phyloP scores from a whole-genome alignment of 2,329 filamentous ascomycete genomes.

The Orbilia javanica region DNA sequence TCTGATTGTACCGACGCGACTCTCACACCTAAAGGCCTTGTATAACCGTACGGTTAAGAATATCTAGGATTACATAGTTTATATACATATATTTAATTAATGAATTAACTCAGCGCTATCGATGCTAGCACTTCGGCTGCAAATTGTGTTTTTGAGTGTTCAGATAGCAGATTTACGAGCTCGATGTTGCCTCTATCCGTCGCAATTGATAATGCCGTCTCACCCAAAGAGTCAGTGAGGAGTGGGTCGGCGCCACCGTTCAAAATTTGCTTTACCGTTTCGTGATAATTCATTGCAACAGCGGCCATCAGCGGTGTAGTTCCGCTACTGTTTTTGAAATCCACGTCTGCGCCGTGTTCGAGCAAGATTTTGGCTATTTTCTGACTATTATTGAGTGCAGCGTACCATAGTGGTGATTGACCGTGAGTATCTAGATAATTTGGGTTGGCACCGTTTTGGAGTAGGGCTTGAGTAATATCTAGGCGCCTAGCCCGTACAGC shows the following conservation, averaged over 20 bases:
- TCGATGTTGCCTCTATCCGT: background rate
- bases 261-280: background rate
- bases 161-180: background rate
- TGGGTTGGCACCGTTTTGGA: background rate
- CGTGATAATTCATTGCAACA: background rate
- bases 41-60: no score
- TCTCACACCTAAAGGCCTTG: no score
- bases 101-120: background rate
- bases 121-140: background rate
- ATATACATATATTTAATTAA: background rate
- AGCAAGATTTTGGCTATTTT: constrained; percentile 2
- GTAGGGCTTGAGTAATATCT: no score
- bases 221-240: background rate
- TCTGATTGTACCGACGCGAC: no score
- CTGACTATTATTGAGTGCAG: constrained; percentile 34
- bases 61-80: background rate
- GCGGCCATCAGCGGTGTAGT: background rate
- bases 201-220: background rate
- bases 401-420: constrained; percentile 47
- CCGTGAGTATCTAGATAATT: background rate
- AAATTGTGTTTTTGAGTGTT: background rate
- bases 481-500: no score
- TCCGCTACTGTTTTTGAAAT: background rate
- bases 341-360: background rate
- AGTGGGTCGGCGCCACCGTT: background rate